Conservation (phyloP, 768 basidiomycete species). For the Hericium alpestre region DNA sequence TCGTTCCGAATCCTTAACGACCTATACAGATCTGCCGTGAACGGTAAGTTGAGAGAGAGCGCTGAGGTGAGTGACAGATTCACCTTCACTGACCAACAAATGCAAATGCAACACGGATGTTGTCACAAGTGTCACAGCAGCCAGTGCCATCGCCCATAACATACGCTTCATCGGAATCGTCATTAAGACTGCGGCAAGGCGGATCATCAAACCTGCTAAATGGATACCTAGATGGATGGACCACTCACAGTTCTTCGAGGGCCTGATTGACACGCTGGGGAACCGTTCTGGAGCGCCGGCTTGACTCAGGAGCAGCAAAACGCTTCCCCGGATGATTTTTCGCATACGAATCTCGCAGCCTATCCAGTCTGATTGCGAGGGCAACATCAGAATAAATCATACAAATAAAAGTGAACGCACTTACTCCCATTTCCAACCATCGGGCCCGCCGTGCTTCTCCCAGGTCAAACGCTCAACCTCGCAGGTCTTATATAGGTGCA, state of each 20-base stretch:
- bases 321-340: background rate
- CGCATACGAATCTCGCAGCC: background rate
- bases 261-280: background rate
- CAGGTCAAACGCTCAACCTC: background rate
- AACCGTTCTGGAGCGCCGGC: background rate
- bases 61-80: too few species aligned
- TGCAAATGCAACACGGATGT: too few species aligned
- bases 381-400: background rate
- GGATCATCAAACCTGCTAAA: too few species aligned
- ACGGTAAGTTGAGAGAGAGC: too few species aligned
- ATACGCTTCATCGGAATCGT: too few species aligned
- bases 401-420: background rate
- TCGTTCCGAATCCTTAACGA: too few species aligned
- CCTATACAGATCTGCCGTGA: too few species aligned
- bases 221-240: background rate
- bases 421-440: background rate
- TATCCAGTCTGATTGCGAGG: background rate
- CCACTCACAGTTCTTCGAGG: background rate
- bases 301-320: background rate
- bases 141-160: too few species aligned
- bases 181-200: too few species aligned
- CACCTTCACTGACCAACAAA: too few species aligned
- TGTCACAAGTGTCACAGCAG: too few species aligned
- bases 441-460: constrained; percentile 1
- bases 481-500: background rate